These are phyloP conservation scores for Curvularia eragrostidis DNA, from an alignment of 2,329 filamentous ascomycete species.

Conservation along the genomic window DNA sequence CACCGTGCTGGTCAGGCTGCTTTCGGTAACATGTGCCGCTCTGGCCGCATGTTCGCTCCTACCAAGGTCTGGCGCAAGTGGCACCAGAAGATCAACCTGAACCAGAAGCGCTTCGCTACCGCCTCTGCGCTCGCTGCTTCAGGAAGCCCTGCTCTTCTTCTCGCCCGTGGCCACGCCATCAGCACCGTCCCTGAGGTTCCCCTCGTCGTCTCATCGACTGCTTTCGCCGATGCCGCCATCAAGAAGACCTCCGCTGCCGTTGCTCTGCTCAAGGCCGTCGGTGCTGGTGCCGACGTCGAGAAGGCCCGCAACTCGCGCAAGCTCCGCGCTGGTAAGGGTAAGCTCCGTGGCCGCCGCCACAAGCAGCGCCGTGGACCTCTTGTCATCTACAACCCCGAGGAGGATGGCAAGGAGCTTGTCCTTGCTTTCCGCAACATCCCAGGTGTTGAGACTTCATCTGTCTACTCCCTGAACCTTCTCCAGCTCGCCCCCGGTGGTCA, in stretches of 20 bases:
- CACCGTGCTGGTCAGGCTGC: slow-evolving; percentile 99
- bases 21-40: slow-evolving; percentile 99
- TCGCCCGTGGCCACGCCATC: slow-evolving; percentile 97
- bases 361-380: slow-evolving; percentile 97
- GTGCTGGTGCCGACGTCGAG: slow-evolving; percentile 86
- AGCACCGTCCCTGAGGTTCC: slow-evolving; percentile 92
- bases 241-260: slow-evolving; percentile 89
- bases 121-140: slow-evolving; percentile 97
- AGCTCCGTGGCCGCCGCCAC: slow-evolving; percentile 95
- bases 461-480: slow-evolving; percentile 95
- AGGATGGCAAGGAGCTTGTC: slow-evolving; percentile 93
- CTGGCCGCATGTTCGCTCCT: slow-evolving; percentile 99
- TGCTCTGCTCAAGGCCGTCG: slow-evolving; percentile 86
- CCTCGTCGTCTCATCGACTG: slow-evolving; percentile 90
- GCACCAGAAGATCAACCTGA: slow-evolving; percentile 99
- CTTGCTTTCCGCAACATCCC: slow-evolving; percentile 98
- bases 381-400: slow-evolving; percentile 94
- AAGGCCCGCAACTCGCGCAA: slow-evolving; percentile 98
- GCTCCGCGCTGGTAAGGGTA: slow-evolving; percentile 98
- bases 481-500: slow-evolving; percentile 99
- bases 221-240: slow-evolving; percentile 79
- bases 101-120: slow-evolving; percentile 98
- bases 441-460: slow-evolving; percentile 94
- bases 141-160: slow-evolving; percentile 89
- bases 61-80: slow-evolving; percentile 99